Conservation (phyloP, 495 filamentous ascomycete species). For the Astrothelium macrocarpum region DNA sequence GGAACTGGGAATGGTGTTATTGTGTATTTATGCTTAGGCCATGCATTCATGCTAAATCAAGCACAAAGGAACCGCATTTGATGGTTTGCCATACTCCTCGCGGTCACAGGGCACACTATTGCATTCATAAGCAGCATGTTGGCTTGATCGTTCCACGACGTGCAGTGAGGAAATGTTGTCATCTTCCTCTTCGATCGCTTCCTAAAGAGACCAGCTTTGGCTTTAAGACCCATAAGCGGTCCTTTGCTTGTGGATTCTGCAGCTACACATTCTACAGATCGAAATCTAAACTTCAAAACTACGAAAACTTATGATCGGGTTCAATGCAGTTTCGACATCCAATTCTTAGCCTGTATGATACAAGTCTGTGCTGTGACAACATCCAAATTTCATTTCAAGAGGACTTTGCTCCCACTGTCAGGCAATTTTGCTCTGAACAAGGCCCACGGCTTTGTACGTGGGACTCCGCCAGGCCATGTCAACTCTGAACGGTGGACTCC, state of each 20-base stretch:
- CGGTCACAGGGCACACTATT: not conserved
- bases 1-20: not conserved
- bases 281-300: too few relatives aligned
- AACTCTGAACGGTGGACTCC: not conserved
- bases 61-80: not conserved
- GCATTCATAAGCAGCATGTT: not conserved
- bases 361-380: too few relatives aligned
- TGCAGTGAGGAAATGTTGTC: not conserved
- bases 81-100: not conserved
- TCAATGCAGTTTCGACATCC: too few relatives aligned
- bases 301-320: too few relatives aligned
- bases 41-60: not conserved
- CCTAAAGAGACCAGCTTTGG: too few relatives aligned
- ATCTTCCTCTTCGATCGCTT: too few relatives aligned
- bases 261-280: too few relatives aligned
- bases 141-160: not conserved
- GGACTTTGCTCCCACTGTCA: not conserved
- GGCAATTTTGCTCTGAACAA: not conserved
- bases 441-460: not conserved
- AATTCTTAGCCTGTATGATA: too few relatives aligned
- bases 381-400: not conserved
- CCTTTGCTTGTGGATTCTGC: too few relatives aligned
- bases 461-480: not conserved
- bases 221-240: too few relatives aligned
- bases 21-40: constrained; percentile 2